Conservation (phyloP, 2,329 filamentous ascomycete species). For the Trichoderma sp. region DNA sequence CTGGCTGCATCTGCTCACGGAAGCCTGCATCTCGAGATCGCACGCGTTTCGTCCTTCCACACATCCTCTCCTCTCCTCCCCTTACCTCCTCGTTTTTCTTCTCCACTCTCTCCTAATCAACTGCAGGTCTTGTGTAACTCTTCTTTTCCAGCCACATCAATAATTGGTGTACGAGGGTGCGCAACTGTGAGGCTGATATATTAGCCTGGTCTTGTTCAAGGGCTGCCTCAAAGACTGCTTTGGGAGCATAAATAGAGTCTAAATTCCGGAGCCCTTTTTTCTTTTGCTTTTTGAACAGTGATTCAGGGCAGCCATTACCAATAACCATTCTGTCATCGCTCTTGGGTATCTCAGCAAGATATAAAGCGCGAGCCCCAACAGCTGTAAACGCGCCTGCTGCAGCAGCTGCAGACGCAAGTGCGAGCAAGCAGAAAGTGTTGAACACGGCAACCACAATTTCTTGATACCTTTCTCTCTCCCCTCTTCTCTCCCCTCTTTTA, state of each 20-base stretch:
- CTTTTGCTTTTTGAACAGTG: background rate
- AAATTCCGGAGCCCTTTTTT: background rate
- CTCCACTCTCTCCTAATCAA: background rate
- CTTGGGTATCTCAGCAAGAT: background rate
- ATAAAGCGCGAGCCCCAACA: conserved; percentile 6
- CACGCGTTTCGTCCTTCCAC: background rate
- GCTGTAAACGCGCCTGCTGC: background rate
- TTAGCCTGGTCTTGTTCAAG: background rate
- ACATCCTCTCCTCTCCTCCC: background rate
- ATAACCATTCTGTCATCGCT: background rate
- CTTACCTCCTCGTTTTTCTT: background rate
- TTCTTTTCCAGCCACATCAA: background rate
- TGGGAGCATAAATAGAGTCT: background rate
- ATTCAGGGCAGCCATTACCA: background rate
- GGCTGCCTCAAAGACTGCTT: too few species aligned
- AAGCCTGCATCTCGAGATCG: background rate
- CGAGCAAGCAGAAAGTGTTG: background rate
- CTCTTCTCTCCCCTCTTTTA: background rate
- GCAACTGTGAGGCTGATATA: background rate
- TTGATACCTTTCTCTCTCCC: background rate
- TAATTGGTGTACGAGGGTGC: background rate
- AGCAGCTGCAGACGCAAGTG: background rate
- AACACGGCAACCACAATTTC: background rate
- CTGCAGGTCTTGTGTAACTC: background rate
- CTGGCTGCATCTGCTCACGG: background rate